phyloP scores from a whole-genome alignment of 139 green algal species.

The Desmodesmus armatus region DNA sequence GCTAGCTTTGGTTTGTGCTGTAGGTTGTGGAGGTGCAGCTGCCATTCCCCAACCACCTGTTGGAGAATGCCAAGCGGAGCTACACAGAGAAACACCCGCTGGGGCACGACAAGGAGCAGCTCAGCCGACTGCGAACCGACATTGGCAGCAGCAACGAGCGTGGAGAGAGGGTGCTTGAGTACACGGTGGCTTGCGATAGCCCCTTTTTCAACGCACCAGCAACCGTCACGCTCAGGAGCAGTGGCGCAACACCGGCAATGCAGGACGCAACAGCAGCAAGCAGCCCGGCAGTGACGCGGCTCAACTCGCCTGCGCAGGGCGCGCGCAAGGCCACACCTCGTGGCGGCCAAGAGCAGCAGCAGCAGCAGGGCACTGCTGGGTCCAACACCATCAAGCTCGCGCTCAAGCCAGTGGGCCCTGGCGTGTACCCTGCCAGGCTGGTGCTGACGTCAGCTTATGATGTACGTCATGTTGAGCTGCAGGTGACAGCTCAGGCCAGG shows the following conservation, averaged over 20 bases:
- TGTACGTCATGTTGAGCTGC: constrained; percentile 76
- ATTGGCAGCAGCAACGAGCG: constrained; percentile 27
- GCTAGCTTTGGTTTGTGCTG: too few relatives aligned
- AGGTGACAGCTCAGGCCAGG: constrained; percentile 65
- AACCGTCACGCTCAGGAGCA: constrained; percentile 46
- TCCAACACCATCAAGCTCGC: constrained; percentile 59
- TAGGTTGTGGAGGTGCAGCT: constrained; percentile 53
- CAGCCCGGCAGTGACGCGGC: not conserved
- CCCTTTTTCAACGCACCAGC: constrained; percentile 50
- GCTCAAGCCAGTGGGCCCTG: constrained; percentile 63
- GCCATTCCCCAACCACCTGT: constrained; percentile 58
- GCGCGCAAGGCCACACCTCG: not conserved
- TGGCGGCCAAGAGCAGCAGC: constrained; percentile 8
- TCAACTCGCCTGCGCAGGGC: not conserved
- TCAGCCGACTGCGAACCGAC: constrained; percentile 19
- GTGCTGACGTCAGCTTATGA: constrained; percentile 69
- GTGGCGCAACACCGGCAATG: too few relatives aligned
- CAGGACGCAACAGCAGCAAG: not conserved
- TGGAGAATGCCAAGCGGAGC: constrained; percentile 72
- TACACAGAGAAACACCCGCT: constrained; percentile 83
- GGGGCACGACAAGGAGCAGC: constrained; percentile 72
- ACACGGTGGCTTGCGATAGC: constrained; percentile 68
- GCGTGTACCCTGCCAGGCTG: constrained; percentile 76
- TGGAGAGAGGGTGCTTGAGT: constrained; percentile 49
- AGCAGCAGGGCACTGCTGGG: not conserved